These are phyloP conservation scores for Tillandsia fasciculata DNA, from an alignment of 176 grass and related monocot species.

Conservation along the genomic window DNA sequence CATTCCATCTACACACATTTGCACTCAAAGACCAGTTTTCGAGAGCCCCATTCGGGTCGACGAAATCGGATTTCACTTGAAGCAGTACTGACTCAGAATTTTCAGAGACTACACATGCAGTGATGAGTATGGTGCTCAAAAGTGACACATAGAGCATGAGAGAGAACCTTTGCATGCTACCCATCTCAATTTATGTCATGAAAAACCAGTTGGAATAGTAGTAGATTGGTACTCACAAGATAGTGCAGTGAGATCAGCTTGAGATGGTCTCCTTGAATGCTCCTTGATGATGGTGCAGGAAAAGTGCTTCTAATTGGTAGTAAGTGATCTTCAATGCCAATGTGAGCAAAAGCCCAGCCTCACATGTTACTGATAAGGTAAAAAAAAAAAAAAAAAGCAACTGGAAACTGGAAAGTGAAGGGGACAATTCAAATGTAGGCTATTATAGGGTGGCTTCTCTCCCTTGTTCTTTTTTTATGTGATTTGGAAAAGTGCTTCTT, in stretches of 20 bases:
- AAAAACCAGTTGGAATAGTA: background rate
- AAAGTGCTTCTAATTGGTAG: background rate
- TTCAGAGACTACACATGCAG: conserved; percentile 20
- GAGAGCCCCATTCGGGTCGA: conserved; percentile 41
- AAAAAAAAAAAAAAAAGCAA: background rate
- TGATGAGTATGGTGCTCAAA: conserved; percentile 20
- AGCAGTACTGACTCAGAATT: conserved; percentile 31
- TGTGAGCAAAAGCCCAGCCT: background rate
- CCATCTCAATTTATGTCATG: conserved; percentile 24
- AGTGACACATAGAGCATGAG: conserved; percentile 21
- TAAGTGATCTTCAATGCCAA: background rate
- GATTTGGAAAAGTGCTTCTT: background rate
- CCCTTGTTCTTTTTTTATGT: background rate
- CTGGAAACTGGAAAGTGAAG: background rate
- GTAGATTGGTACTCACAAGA: background rate
- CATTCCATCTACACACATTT: conserved; percentile 62
- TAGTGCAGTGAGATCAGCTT: background rate
- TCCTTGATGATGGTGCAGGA: background rate
- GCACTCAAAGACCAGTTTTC: conserved; percentile 40
- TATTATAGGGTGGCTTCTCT: background rate
- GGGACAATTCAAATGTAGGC: background rate
- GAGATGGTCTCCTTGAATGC: background rate
- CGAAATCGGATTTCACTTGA: conserved; percentile 47
- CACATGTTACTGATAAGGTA: background rate
- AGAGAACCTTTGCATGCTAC: conserved; percentile 12